These are phyloP conservation scores for Candida buenavistaensis DNA, from an alignment of 1,139 yeast genomes.

Conservation along the genomic window DNA sequence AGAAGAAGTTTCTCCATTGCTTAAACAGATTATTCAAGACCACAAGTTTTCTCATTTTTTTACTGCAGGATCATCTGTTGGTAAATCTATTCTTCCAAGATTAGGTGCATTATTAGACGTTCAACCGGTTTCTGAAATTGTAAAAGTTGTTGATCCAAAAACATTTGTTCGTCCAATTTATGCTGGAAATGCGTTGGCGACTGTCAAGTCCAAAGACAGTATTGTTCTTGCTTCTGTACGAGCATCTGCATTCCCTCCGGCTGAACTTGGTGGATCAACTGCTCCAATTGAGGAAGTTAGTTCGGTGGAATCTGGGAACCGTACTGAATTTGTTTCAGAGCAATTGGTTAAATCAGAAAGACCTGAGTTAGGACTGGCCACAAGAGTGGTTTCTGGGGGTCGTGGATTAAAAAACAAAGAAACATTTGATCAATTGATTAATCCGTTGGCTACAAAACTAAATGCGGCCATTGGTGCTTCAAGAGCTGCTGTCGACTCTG, in stretches of 20 bases:
- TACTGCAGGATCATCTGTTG: slow-evolving; percentile 80
- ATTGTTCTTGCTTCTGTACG: slow-evolving; percentile 73
- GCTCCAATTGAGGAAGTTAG: slow-evolving; percentile 54
- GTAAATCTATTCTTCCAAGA: slow-evolving; percentile 85
- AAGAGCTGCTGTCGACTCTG: slow-evolving; percentile 96
- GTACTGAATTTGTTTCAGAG: slow-evolving; percentile 67
- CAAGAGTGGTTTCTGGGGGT: slow-evolving; percentile 85
- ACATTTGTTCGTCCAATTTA: slow-evolving; percentile 92
- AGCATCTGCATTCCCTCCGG: slow-evolving; percentile 79
- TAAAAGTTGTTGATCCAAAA: slow-evolving; percentile 60
- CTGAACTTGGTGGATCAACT: slow-evolving; percentile 39
- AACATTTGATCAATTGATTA: slow-evolving; percentile 72
- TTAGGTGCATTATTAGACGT: slow-evolving; percentile 80
- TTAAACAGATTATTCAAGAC: slow-evolving; percentile 47
- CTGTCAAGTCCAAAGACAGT: slow-evolving; percentile 71
- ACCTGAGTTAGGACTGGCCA: slow-evolving; percentile 88
- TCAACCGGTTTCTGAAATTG: slow-evolving; percentile 86
- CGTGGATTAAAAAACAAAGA: slow-evolving; percentile 91
- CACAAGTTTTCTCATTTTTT: slow-evolving; percentile 63
- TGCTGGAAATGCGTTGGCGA: slow-evolving; percentile 91
- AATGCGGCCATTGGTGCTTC: slow-evolving; percentile 97
- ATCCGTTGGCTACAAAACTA: slow-evolving; percentile 81
- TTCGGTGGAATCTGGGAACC: slow-evolving; percentile 32
- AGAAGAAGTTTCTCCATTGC: slow-evolving; percentile 63
- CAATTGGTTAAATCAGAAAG: slow-evolving; percentile 75